Percentiles rank a stretch among this genome's conserved stretches.
phyloP scores from a whole-genome alignment of 116 monocot species.

The Iris pallida region DNA sequence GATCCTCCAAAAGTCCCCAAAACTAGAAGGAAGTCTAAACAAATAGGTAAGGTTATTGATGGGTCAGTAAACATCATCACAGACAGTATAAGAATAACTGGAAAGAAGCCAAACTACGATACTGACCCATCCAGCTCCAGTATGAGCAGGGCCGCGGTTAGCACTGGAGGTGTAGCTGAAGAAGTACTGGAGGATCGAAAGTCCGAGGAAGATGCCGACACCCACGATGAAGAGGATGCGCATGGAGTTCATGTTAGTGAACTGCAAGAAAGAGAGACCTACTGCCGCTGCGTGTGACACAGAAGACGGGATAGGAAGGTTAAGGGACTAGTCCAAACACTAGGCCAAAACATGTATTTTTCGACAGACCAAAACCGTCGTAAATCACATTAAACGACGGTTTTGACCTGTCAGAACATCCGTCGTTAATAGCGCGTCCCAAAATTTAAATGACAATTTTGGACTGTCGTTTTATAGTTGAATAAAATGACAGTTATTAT shows the following conservation, averaged over 20 bases:
- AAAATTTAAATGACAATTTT: too few relatives aligned
- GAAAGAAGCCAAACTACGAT: neutral
- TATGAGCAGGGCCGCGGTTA: constrained; percentile 69
- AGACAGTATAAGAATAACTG: neutral
- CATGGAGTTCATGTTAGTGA: constrained; percentile 99
- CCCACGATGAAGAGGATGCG: constrained; percentile 78
- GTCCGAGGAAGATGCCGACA: constrained; percentile 81
- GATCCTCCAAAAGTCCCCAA: too few relatives aligned
- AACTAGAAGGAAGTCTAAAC: too few relatives aligned
- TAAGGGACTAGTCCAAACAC: too few relatives aligned
- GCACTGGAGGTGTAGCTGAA: constrained; percentile 46
- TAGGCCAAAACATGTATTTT: too few relatives aligned
- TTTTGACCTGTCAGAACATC: too few relatives aligned
- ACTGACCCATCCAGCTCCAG: constrained; percentile 79
- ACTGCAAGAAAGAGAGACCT: constrained; percentile 95
- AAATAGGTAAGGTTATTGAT: too few relatives aligned
- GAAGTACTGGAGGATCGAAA: constrained; percentile 91
- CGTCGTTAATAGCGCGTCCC: too few relatives aligned
- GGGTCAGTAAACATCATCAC: neutral
- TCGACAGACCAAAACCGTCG: too few relatives aligned
- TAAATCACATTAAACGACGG: too few relatives aligned
- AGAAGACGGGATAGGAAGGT: neutral
- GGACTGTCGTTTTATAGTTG: too few relatives aligned
- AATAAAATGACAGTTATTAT: too few relatives aligned
- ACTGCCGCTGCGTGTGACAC: constrained; percentile 66